phyloP scores from a whole-genome alignment of 352 stramenopile species.

The Globisporangium iwayamae region DNA sequence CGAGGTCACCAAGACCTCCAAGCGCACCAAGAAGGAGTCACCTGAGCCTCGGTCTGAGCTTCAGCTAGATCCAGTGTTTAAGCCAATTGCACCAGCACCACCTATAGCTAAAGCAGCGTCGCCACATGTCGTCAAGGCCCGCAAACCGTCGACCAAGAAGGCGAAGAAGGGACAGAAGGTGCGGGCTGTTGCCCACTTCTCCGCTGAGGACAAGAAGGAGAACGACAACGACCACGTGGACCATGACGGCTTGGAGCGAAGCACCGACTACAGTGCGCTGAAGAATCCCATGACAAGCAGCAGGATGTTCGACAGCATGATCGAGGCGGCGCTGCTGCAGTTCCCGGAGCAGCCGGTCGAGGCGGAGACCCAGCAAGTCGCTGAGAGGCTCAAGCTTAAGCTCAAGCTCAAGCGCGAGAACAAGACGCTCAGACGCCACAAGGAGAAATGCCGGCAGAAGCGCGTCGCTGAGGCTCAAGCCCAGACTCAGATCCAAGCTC shows the following conservation, averaged over 20 bases:
- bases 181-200: background rate
- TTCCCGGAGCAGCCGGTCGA: background rate
- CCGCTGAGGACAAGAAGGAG: background rate
- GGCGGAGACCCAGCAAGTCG: background rate
- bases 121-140: background rate
- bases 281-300: background rate
- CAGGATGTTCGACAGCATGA: slow-evolving; percentile 1
- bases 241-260: background rate
- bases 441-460: background rate
- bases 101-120: background rate
- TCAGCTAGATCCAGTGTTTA: background rate
- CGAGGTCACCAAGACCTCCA: background rate
- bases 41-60: background rate
- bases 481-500: background rate
- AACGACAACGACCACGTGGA: background rate
- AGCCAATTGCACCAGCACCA: background rate
- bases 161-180: background rate
- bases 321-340: slow-evolving; percentile 4
- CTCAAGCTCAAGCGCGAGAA: background rate
- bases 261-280: background rate
- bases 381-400: background rate
- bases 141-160: background rate
- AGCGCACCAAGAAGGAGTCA: background rate
- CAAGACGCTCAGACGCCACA: background rate
- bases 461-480: background rate